These are phyloP conservation scores for Lachnellula subtilissima DNA, from an alignment of 2,329 filamentous ascomycete species.

Conservation along the genomic window DNA sequence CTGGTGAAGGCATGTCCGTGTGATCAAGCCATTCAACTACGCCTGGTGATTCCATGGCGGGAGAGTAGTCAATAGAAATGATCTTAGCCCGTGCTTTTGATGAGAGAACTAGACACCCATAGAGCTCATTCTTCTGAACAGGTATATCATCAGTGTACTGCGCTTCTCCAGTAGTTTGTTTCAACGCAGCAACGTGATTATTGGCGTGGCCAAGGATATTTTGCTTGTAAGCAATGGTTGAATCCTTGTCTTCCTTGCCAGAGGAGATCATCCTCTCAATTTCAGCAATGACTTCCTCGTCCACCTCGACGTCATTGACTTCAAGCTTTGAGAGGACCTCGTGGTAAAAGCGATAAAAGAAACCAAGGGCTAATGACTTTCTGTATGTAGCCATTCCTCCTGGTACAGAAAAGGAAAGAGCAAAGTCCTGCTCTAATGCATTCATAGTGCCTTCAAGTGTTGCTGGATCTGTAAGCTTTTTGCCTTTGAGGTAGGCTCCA, in stretches of 20 bases:
- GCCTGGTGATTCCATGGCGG: constrained; percentile 77
- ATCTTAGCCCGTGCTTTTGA: constrained; percentile 86
- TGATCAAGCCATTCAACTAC: constrained; percentile 82
- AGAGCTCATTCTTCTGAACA: constrained; percentile 77
- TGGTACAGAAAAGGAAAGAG: constrained; percentile 83
- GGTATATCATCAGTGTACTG: constrained; percentile 97
- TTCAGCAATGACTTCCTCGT: constrained; percentile 73
- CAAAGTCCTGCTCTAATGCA: constrained; percentile 83
- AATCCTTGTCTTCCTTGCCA: constrained; percentile 72
- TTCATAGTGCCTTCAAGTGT: constrained; percentile 89
- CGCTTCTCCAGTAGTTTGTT: constrained; percentile 89
- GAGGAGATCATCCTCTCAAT: constrained; percentile 79
- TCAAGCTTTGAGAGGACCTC: constrained; percentile 66
- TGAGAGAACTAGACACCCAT: constrained; percentile 82
- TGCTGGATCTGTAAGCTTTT: constrained; percentile 71
- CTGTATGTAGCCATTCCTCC: constrained; percentile 97
- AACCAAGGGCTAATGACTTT: constrained; percentile 82
- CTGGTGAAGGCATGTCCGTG: constrained; percentile 68
- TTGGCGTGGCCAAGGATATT: constrained; percentile 80
- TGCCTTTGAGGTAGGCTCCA: constrained; percentile 68
- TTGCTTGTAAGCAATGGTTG: constrained; percentile 72
- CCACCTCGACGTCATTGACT: constrained; percentile 47
- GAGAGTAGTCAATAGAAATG: constrained; percentile 66
- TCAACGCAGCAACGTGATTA: constrained; percentile 83
- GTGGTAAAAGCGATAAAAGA: constrained; percentile 97